Evolutionary conservation across 176 grass and related monocot genomes (phyloP), one percentile per base, ranked within the genome.

Genomic region (Phoenix roebelenii): DNA sequence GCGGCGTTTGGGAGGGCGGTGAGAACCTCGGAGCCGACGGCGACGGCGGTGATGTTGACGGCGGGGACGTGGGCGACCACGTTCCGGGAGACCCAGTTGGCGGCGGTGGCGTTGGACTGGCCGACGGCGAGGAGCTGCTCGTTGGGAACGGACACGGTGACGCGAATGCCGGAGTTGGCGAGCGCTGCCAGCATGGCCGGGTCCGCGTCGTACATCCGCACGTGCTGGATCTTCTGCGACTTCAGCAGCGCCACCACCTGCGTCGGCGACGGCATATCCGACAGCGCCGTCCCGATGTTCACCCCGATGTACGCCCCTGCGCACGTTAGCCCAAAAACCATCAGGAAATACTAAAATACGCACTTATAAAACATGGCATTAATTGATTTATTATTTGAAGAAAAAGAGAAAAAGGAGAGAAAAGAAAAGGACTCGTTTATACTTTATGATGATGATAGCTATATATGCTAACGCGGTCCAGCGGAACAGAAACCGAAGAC

Each of bases 71-170:
- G 92, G 1, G 92, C 92, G 0, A 81, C 83, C 7, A 96, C 87
- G 44, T 96, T 96, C 14, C 66, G 71, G 0, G 87, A 77, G 4
- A 96, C 77, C 92, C 92, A 96, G 23, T 78, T 81, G 60, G 87
- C 92, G 3, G 92, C 87, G 22, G 92, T 96, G 39, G 92, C 80
- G 60, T 96, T 96, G 17, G 92, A 96, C 59, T 81, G 83, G 49
- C 87, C 92, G 54, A 96, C 75, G 52, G 78, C 92, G 16, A 96
- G 92, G 35, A 96, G 80, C 80, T 96, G 92, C 61, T 96, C 92
- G 74, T 96, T 96, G 3, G 92, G 92, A 5, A 96, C 92, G 0
- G 92, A 96, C 55, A 96, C 69, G 20, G 83, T 76, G 4, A 96
- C 92, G 58, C 87, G 74, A 75, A 96, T 90, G 56, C 92, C 87